Evolutionary conservation across 2,329 filamentous ascomycete genomes (phyloP), one percentile per base, ranked within the genome.

Genomic region (Stemphylium beticola): DNA sequence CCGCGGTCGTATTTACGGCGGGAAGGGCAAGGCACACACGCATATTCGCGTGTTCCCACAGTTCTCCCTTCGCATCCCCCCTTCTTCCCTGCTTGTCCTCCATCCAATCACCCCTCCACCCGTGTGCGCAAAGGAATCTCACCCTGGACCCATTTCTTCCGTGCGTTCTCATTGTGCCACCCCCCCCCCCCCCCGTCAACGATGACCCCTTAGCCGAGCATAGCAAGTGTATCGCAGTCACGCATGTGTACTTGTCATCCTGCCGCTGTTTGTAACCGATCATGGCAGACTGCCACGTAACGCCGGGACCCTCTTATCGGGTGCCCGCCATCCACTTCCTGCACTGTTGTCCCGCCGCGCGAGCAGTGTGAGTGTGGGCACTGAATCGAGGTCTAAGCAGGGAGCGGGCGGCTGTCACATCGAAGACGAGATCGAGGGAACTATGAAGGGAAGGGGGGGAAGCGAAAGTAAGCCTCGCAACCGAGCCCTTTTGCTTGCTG

Each of bases 91-190:
- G 40, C 22, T 24, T 18, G 26, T 6, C 11, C 12, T n/a, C 12
- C 9, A 33, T 12, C 40, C 40, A 33, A 43, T 43, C 26, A 20
- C n/a, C 15, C 10, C 15, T 15, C 12, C 17, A 6, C 20, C 11
- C 17, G 17, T 10, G 10, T 43, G 26, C 40, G 26, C 29, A 53
- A 53, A 53, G 50, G 50, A 49, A 42, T 43, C 17, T 15, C 32
- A 42, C 44, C 44, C 44, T 43, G 50, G 50, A 53, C 50, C 50
- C 50, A 53, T 53, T 53, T 53, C 50, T 47, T 53, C 50, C 50
- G 44, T 49, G 44, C 49, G 41, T 46, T 51, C 41, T 44, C 41
- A 20, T 32, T 0, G 26, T 32, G 24, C 32, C 32, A 26, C 40
- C 12, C 4, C 17, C 7, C n/a, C n/a, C 33, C 33, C 33, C 5